Base-by-base conservation (phyloP, 2,329 filamentous ascomycete genomes). In the Nakataea oryzae region DNA sequence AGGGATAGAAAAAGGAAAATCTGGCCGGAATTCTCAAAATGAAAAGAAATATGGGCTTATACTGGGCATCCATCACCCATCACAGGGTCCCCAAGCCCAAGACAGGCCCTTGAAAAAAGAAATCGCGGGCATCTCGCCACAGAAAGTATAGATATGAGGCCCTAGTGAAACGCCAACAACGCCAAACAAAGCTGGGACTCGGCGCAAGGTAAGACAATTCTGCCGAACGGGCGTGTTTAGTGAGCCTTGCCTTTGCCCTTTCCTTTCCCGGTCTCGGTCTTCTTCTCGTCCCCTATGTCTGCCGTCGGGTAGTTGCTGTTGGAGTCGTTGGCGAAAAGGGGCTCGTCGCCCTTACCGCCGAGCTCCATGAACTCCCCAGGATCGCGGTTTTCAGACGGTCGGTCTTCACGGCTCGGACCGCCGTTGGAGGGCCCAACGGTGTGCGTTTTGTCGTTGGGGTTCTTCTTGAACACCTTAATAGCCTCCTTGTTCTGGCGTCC, bases 271-370 rank as follows among this genome's bases (percentile, higher is more conserved):
- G 56, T 57, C 47, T 57, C 63, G 57, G 13, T 50, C 54, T 57
- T 63, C 54, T 61, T 71, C 1, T 70, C 67, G 61, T 67, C 67
- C 3, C 63, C 66, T 21, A 78, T 69, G 59, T 79, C 78, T 2
- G 71, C 65, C 62, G 74, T 72, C 14, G 78, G 72, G 67, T 85
- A 85, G 63, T 79, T 75, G 68, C 80, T 83, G 50, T 70, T 73
- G 28, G 71, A 72, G 61, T 90, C 87, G 59, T 90, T 79, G 12
- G 82, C 84, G 71, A 87, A 97, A 17, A 97, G 79, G 56, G 82
- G 78, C 73, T 91, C 86, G 69, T 97, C 93, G 6, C 92, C 93
- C 69, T 89, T 90, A 21, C 91, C 91, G 54, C 93, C 93, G 78
- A 96, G 82, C 65, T 87, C 84, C 73, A 91, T 87, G 68, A 97